Base-by-base conservation (phyloP, 441 rosid genomes). In the Pelargonium myrrhifolium region DNA sequence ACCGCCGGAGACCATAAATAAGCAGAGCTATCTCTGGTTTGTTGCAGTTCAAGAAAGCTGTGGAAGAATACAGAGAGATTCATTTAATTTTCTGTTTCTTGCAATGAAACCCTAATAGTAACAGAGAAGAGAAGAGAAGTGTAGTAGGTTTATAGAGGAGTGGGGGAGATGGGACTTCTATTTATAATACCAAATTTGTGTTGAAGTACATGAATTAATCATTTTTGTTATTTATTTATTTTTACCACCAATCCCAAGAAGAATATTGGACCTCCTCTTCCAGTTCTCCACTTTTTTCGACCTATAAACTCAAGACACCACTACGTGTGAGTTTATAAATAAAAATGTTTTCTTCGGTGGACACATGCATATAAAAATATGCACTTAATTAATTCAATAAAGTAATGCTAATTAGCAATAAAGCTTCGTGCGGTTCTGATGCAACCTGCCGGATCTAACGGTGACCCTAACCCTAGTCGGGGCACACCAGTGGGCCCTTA, bases 391-490 rank as follows among this genome's bases (percentile, higher is more conserved):
- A 24, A 24, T 24, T 24, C 1, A 40, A 40, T 40, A 9, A 45
- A 45, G 10, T 45, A 45, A 10, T 9, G 10, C n/a, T 45, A 45
- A 2, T 58, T n/a, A 63, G 62, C 4, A 63, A 20, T 78, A 14
- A 75, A 72, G 45, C 51, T 66, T 72, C 75, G 82, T 82, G 86
- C 74, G 80, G 82, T 40, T 65, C 5, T 60, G 86, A 85, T 83
- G 82, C 81, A 71, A 56, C 68, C 65, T 43, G 15, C 79, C 81
- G 76, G 78, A 82, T 86, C 87, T 60, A 81, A 80, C 81, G 87
- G 87, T 79, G 69, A 4, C 17, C 68, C 78, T 65, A 76, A 71
- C 81, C 81, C 24, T 58, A 67, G 51, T 42, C 51, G 78, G 78
- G 82, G 71, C 70, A 71, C 66, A 68, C 31, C 31, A 0, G 15